Base-by-base conservation (phyloP, 2,329 filamentous ascomycete species). In the Fusarium sp. region DNA sequence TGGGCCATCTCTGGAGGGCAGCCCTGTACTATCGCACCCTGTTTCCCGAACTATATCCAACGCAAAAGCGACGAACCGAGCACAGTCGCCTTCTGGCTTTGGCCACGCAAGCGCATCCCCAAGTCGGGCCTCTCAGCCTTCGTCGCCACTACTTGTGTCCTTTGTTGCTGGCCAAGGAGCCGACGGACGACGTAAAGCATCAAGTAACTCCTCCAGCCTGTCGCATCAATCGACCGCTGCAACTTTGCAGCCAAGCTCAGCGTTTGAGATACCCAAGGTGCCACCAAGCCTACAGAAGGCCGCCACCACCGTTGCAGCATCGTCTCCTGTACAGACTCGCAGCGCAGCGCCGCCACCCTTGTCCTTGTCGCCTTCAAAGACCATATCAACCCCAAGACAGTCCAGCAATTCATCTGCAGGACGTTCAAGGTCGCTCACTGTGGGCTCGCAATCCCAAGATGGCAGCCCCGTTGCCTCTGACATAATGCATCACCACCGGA, bases 381-480 rank as follows among this genome's bases (percentile, higher is more conserved):
- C 84, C 3, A 77, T 87, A 48, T 80, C 86, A 2, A 90, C 87
- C 4, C 89, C 89, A 42, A 86, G 89, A 47, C 90, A 92, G 66
- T 78, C 79, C 6, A 89, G 88, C 71, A 86, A 85, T 69, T 84
- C 89, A 20, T 85, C 90, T n/a, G 86, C 88, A 48, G 87, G 88
- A 14, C 89, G 94, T 51, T 91, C 94, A 53, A 88, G 96, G 58
- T 98, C 96, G 29, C 88, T 97, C 74, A 99, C 96, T 0, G 91
- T 98, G 40, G 95, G 95, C 11, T 98, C 96, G 16, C 93, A 97
- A 79, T 98, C 96, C 14, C 93, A 97, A 79, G 96, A 98, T 74
- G 93, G 93, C 29, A 97, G 96, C 70, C 88, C 91, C 9, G 86
- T 93, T 18, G 83, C 88, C 10, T 85, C 91, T 3, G 89, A 92